A percentile compares a stretch with the other conserved stretches of the same genome.
phyloP scores from a whole-genome alignment of 2,329 filamentous ascomycete genomes.

The Rutstroemia sydowiana region DNA sequence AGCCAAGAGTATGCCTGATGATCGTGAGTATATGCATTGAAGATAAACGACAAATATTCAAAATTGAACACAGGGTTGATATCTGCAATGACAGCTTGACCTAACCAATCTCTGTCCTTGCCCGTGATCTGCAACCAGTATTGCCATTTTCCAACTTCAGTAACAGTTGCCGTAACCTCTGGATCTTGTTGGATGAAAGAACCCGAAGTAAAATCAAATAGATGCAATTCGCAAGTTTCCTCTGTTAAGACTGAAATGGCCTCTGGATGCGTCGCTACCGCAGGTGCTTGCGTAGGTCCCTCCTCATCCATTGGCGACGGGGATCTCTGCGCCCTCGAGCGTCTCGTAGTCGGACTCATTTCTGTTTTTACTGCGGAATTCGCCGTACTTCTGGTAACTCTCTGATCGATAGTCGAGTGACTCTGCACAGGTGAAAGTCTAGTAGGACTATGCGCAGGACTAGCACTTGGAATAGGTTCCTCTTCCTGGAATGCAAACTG shows the following conservation, averaged over 20 bases:
- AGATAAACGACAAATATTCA: slow-evolving; percentile 97
- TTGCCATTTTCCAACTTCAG: slow-evolving; percentile 82
- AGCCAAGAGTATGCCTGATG: slow-evolving; percentile 94
- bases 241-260: slow-evolving; percentile 65
- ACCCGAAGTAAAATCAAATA: slow-evolving; percentile 84
- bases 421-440: slow-evolving; percentile 22
- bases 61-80: slow-evolving; percentile 99
- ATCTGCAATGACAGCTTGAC: slow-evolving; percentile 76
- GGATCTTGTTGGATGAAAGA: slow-evolving; percentile 58
- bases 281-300: slow-evolving; percentile 50
- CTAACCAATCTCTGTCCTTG: slow-evolving; percentile 73
- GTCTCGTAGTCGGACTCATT: slow-evolving; percentile 14
- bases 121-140: slow-evolving; percentile 90
- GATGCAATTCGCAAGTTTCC: slow-evolving; percentile 77
- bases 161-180: slow-evolving; percentile 69
- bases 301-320: slow-evolving; percentile 32
- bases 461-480: slow-evolving; percentile 57
- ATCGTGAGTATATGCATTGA: slow-evolving; percentile 89
- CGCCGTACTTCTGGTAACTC: slow-evolving; percentile 27
- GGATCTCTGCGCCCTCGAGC: slow-evolving; percentile 13
- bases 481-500: slow-evolving; percentile 73
- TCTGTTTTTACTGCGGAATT: slow-evolving; percentile 41
- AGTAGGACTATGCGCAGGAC: slow-evolving; percentile 49
- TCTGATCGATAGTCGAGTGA: slow-evolving; percentile 18
- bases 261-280: slow-evolving; percentile 55